Base-by-base conservation (phyloP, 805 yeast species). In the Diddensiella transvaalensis region DNA sequence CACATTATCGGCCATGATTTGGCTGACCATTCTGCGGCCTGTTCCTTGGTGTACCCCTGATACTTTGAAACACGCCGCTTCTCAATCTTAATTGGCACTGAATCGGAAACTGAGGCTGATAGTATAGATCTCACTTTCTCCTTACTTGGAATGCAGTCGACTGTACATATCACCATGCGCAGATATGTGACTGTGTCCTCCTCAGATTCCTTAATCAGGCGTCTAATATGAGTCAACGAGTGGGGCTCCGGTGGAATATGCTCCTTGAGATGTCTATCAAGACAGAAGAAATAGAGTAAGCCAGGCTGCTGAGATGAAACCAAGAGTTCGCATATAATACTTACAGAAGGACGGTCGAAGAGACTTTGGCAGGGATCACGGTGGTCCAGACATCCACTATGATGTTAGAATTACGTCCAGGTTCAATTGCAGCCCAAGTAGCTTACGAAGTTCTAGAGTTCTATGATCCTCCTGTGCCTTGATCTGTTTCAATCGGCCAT, bases 1-100 rank as follows among this genome's bases (percentile, higher is more conserved):
- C 98, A 93, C 35, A 87, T 74, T 46, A 87, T 68, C 0, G 98
- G 98, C 99, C 98, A 91, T 15, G 68, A 55, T 3, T 64, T 48
- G 19, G 35, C 37, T 2, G 89, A 76, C 96, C 96, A 90, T 37
- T 71, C 69, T 1, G 65, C 50, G 19, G 84, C 76, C 13, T 79
- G 64, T n/a, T 83, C 88, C 55, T 83, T 85, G 2, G 87, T 80
- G 3, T 76, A 71, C 0, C 97, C 95, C n/a, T 77, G 75, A 48
- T 72, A 72, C 22, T 59, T 59, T 0, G 97, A 93, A 1, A 87
- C 78, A 3, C 65, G 60, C 51, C 22, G 54, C 36, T 6, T 51
- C 26, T 35, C 52, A 13, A 53, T 42, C 8, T 11, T 32, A 3
- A 47, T 32, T 19, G 43, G 37, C 8, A 18, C 22, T 17, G 43